Evolutionary conservation across 2,329 filamentous ascomycete genomes (phyloP).

Genomic region (Curvularia sp.): DNA sequence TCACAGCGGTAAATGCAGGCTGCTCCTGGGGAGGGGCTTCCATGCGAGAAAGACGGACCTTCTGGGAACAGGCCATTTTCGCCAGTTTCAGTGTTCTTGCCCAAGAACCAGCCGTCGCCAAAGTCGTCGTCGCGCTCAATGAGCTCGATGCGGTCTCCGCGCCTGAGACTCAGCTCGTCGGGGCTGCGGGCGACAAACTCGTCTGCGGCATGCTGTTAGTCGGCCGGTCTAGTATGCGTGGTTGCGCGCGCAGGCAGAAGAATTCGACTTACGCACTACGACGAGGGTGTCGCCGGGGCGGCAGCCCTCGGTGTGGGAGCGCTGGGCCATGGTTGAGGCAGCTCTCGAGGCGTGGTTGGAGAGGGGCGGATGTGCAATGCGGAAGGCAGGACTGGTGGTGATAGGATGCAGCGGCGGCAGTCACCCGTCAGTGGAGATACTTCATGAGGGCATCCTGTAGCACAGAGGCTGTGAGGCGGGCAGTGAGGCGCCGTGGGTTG

Average conservation of each 20-base stretch:
- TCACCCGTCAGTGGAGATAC: constrained; percentile 23
- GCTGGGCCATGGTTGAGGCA: constrained; percentile 38
- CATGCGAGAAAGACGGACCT: constrained; percentile 60
- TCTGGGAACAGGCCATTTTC: constrained; percentile 83
- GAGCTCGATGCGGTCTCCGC: constrained; percentile 83
- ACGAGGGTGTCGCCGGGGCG: constrained; percentile 70
- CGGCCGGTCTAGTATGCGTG: background rate
- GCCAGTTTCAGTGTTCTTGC: constrained; percentile 74
- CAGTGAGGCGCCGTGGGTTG: constrained; percentile 15
- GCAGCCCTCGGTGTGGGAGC: constrained; percentile 58
- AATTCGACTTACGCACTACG: constrained; percentile 70
- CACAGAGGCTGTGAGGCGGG: constrained; percentile 19
- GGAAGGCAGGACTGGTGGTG: constrained; percentile 10
- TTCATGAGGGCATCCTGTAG: constrained; percentile 14
- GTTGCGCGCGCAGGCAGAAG: background rate
- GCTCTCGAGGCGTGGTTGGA: constrained; percentile 11
- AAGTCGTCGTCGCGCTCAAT: constrained; percentile 89
- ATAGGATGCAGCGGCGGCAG: constrained; percentile 21
- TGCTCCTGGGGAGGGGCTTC: background rate
- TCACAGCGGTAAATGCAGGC: background rate
- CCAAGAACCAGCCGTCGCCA: constrained; percentile 84
- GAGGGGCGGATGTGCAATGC: constrained; percentile 10
- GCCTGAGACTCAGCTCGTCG: constrained; percentile 87
- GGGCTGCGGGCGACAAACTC: constrained; percentile 91
- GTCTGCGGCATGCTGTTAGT: constrained; percentile 61